These are phyloP conservation scores for Acanthamoeba culbertsoni DNA, from an alignment of 208 protist genomes.

Conservation along the genomic window DNA sequence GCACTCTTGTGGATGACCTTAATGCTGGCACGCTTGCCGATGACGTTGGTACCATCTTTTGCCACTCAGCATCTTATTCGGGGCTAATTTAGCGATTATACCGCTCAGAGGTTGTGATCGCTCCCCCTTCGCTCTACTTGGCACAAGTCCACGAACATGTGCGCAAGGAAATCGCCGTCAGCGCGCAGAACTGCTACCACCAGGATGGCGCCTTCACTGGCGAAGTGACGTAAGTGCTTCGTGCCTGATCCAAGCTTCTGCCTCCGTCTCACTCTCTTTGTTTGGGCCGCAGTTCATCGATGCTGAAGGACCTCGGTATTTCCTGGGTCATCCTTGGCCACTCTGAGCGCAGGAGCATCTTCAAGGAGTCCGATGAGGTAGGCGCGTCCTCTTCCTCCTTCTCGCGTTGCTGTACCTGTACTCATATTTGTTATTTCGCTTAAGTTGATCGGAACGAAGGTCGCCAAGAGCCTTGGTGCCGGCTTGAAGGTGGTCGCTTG, in stretches of 20 bases:
- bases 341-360: conserved; percentile 95
- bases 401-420: background rate
- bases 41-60: background rate
- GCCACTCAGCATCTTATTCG: background rate
- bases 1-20: background rate
- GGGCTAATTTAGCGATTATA: background rate
- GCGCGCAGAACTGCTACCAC: conserved; percentile 69
- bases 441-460: conserved; percentile 91
- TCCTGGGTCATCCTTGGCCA: conserved; percentile 96
- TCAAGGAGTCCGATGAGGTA: conserved; percentile 90
- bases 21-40: background rate
- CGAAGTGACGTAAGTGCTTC: conserved; percentile 59
- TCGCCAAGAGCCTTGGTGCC: conserved; percentile 81
- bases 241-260: background rate
- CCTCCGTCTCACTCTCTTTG: background rate
- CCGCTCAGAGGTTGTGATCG: conserved; percentile 68
- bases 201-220: conserved; percentile 73
- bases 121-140: conserved; percentile 63
- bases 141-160: background rate
- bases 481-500: conserved; percentile 95
- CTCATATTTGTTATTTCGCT: background rate
- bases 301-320: conserved; percentile 93
- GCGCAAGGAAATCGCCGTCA: conserved; percentile 52
- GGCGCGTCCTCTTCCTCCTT: background rate
- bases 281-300: conserved; percentile 55